phyloP scores from a whole-genome alignment of 2,329 filamentous ascomycete species.

The Fusarium poae region DNA sequence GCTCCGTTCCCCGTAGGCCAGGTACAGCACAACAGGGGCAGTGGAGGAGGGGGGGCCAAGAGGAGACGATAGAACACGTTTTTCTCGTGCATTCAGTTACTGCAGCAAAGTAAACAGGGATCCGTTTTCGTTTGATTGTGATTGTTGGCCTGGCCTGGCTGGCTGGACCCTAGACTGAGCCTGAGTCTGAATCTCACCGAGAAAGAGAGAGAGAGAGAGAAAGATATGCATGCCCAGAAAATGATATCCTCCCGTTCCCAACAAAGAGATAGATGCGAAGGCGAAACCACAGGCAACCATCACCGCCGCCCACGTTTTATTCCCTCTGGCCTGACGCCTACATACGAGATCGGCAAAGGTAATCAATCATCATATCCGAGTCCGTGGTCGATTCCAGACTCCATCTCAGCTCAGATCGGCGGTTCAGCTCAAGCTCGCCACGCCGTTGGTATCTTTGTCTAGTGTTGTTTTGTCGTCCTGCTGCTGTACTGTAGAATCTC shows the following conservation, averaged over 20 bases:
- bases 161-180: conserved; percentile 1
- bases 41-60: neutral
- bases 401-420: conserved; percentile 13
- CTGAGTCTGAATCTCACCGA: conserved; percentile 13
- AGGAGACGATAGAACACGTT: conserved; percentile 3
- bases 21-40: neutral
- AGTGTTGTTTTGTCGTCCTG: neutral
- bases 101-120: neutral
- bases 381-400: conserved; percentile 11
- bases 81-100: conserved; percentile 2
- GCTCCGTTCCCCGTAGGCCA: neutral
- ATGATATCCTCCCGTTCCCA: conserved; percentile 6
- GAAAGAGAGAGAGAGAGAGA: neutral
- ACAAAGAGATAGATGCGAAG: conserved; percentile 8
- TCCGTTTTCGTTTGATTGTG: neutral
- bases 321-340: neutral
- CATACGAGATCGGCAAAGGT: neutral
- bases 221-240: conserved; percentile 3
- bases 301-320: conserved; percentile 1
- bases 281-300: conserved; percentile 2
- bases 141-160: conserved; percentile 3
- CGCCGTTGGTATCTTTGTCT: conserved; percentile 3
- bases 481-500: neutral
- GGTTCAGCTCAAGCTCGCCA: conserved; percentile 8
- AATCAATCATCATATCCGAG: neutral